Conservation (phyloP, 2,329 filamentous ascomycete species). For the Clarireedia monteithiana region DNA sequence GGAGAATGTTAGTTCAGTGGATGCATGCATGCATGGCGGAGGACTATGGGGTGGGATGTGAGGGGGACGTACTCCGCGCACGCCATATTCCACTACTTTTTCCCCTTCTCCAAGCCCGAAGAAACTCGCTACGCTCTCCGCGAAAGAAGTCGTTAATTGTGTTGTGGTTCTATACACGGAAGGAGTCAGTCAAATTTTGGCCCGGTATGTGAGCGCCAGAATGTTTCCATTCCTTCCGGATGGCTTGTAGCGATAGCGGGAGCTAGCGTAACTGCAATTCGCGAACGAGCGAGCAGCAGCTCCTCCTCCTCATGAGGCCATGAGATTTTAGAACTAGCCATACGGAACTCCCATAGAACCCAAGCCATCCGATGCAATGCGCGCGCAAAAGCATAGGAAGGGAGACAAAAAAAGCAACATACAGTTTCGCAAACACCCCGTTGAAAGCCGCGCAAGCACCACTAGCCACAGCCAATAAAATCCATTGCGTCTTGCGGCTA, state of each 20-base stretch:
- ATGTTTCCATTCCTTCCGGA: neutral
- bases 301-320: neutral
- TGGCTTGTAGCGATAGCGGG: neutral
- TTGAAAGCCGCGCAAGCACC: constrained; percentile 76
- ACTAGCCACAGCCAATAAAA: constrained; percentile 63
- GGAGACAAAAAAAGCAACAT: constrained; percentile 28
- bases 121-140: constrained; percentile 36
- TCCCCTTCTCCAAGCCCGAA: constrained; percentile 38
- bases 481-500: constrained; percentile 44
- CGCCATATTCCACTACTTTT: constrained; percentile 39
- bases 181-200: constrained; percentile 2
- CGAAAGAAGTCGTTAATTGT: constrained; percentile 45
- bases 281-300: neutral
- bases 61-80: constrained; percentile 39
- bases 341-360: neutral
- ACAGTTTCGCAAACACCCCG: constrained; percentile 70
- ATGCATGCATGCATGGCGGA: neutral
- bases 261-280: neutral
- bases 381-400: neutral
- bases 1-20: neutral
- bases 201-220: neutral
- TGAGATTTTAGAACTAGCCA: neutral
- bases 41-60: neutral
- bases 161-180: constrained; percentile 41
- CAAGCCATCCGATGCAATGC: neutral